These are phyloP conservation scores for Pleurotus salmoneostramineus DNA, from an alignment of 768 basidiomycete species.

Conservation along the genomic window DNA sequence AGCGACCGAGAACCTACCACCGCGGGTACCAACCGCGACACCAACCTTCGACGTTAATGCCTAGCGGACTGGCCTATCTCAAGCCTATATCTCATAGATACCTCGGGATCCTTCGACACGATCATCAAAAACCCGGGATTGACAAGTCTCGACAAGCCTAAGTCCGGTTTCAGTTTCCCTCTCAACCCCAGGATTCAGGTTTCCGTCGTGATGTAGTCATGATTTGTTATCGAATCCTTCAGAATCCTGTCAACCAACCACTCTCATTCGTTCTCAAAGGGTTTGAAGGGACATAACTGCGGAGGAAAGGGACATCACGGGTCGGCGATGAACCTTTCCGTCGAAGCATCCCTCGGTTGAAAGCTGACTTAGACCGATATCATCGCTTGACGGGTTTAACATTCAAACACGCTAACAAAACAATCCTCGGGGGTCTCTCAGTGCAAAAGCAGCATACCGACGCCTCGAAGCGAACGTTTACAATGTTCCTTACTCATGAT, in stretches of 20 bases:
- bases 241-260: conserved; percentile 2
- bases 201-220: background rate
- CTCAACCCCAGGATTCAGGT: background rate
- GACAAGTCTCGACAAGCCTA: background rate
- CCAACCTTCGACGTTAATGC: background rate
- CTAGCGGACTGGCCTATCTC: background rate
- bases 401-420: background rate
- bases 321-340: background rate
- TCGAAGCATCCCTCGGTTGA: background rate
- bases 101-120: background rate
- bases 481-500: background rate
- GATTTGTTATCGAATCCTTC: background rate
- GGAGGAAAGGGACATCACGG: conserved; percentile 5
- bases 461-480: background rate
- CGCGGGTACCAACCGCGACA: background rate
- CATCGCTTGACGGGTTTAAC: background rate
- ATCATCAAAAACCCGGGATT: conserved; percentile 1
- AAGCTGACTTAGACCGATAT: background rate
- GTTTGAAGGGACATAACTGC: background rate
- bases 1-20: background rate
- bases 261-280: background rate
- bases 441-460: background rate
- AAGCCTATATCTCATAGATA: background rate
- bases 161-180: conserved; percentile 3
- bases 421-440: background rate